A percentile compares a stretch with the other conserved stretches of the same genome.
These are phyloP conservation scores for Candolleomyces aberdarensis DNA, from an alignment of 768 basidiomycete species.

Conservation along the genomic window DNA sequence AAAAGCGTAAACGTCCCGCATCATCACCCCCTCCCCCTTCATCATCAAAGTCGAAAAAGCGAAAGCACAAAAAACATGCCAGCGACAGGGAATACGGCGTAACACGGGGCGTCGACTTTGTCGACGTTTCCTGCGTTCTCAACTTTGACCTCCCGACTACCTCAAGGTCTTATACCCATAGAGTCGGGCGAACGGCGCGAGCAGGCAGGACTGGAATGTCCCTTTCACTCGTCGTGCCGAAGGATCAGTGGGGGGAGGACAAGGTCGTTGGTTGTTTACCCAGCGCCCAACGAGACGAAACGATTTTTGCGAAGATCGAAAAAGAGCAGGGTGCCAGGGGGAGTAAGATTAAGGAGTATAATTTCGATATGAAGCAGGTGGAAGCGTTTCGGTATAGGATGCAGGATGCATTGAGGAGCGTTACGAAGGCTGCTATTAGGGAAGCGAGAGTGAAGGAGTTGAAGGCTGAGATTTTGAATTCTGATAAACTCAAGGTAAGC, in stretches of 20 bases:
- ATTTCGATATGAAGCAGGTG: conserved; percentile 93
- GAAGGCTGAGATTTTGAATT: conserved; percentile 90
- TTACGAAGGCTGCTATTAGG: conserved; percentile 80
- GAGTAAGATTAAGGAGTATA: conserved; percentile 79
- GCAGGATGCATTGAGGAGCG: conserved; percentile 90
- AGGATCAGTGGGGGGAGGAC: conserved; percentile 66
- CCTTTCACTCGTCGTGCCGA: conserved; percentile 81
- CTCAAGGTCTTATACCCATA: conserved; percentile 87
- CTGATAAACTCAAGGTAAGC: conserved; percentile 91
- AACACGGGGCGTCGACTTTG: conserved; percentile 94
- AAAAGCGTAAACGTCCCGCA: conserved; percentile 58
- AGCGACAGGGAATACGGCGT: conserved; percentile 86
- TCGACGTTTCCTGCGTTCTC: conserved; percentile 94
- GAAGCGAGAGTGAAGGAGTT: conserved; percentile 94
- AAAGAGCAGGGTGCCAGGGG: conserved; percentile 62
- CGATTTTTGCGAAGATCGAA: conserved; percentile 73
- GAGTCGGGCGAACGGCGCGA: conserved; percentile 94
- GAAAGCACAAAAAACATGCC: conserved; percentile 43
- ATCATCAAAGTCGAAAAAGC: conserved; percentile 44
- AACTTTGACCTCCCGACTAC: conserved; percentile 97
- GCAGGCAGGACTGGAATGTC: conserved; percentile 93
- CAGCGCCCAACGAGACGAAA: conserved; percentile 73
- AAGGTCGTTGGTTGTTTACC: conserved; percentile 68
- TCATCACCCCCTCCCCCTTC: conserved; percentile 34
- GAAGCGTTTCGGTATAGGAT: conserved; percentile 97